These are phyloP conservation scores for Rhododendron simsii DNA, from an alignment of 148 eudicot genomes.

Conservation along the genomic window DNA sequence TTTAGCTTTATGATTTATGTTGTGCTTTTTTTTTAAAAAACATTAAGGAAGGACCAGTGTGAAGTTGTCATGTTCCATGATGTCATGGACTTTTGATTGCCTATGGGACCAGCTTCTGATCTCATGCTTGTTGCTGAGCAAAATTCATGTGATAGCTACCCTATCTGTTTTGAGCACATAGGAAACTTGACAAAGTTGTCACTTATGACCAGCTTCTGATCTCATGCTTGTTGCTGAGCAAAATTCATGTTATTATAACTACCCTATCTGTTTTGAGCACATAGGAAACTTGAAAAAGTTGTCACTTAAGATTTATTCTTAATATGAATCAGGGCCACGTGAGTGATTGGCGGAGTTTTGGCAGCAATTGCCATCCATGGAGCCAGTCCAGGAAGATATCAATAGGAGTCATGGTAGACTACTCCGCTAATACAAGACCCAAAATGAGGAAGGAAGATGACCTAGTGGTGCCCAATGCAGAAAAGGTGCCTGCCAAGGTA, in stretches of 20 bases:
- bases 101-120: background rate
- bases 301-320: background rate
- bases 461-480: constrained; percentile 5
- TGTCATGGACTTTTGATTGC: background rate
- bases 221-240: background rate
- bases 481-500: constrained; percentile 23
- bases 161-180: background rate
- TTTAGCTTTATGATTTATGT: background rate
- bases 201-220: background rate
- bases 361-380: constrained; percentile 40
- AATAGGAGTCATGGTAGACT: constrained; percentile 56
- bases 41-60: background rate
- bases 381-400: constrained; percentile 83
- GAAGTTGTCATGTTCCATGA: background rate
- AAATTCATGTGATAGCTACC: background rate
- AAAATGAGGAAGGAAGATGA: constrained; percentile 19
- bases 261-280: background rate
- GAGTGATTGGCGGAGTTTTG: constrained; percentile 50
- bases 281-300: background rate
- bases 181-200: background rate
- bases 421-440: constrained; percentile 20
- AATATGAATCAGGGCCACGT: constrained; percentile 33
- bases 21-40: background rate
- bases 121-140: background rate
- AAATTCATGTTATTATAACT: background rate